Conservation (phyloP, 352 stramenopile species). For the Globisporangium lucens region DNA sequence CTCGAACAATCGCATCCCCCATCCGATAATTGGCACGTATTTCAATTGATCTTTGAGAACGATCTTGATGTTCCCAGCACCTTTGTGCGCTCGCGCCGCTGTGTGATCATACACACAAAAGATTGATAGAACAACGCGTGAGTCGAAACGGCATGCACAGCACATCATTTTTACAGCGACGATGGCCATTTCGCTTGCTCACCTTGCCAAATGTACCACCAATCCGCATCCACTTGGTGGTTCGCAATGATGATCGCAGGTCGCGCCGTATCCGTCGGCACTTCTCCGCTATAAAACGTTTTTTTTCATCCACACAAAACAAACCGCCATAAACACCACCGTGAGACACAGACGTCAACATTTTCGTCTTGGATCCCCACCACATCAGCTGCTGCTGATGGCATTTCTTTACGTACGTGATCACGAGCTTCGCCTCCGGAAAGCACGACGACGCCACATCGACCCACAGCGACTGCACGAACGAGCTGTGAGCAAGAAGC, state of each 20-base stretch:
- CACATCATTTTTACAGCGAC: background rate
- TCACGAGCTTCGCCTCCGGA: conserved; percentile 73
- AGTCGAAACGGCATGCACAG: background rate
- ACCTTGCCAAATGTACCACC: conserved; percentile 91
- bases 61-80: conserved; percentile 88
- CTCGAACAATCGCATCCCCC: conserved; percentile 88
- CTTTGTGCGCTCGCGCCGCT: conserved; percentile 53
- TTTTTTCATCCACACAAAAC: background rate
- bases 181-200: background rate
- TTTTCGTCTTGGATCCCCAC: too few species aligned
- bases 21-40: conserved; percentile 85
- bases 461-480: conserved; percentile 77
- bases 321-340: background rate
- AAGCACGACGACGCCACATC: conserved; percentile 86
- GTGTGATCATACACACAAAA: conserved; percentile 7
- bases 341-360: background rate
- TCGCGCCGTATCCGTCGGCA: conserved; percentile 67
- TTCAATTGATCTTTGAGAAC: conserved; percentile 91
- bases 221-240: conserved; percentile 92
- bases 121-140: background rate
- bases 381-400: background rate
- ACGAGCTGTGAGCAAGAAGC: conserved; percentile 28
- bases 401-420: conserved; percentile 56
- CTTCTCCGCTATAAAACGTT: conserved; percentile 43
- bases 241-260: conserved; percentile 89